These are phyloP conservation scores for Dendrocalamus latiflorus DNA, from an alignment of 202 grass and related monocot species.

Conservation along the genomic window DNA sequence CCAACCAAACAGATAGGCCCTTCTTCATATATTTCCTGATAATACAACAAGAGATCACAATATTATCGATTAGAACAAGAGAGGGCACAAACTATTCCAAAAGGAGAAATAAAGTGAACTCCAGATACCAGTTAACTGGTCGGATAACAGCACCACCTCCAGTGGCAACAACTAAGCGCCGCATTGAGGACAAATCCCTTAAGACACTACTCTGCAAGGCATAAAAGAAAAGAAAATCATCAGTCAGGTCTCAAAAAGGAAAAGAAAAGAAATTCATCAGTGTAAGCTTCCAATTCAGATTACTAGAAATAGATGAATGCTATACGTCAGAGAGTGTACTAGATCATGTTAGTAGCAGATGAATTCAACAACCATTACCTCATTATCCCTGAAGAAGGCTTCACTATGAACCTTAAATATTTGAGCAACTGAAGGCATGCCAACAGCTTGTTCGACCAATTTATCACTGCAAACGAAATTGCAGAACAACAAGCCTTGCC, in stretches of 20 bases:
- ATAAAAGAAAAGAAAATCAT: slow-evolving; percentile 15
- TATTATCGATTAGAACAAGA: background rate
- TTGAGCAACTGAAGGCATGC: slow-evolving; percentile 86
- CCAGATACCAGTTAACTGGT: slow-evolving; percentile 82
- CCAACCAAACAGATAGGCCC: slow-evolving; percentile 86
- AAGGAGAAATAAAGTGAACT: background rate
- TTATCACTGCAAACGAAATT: slow-evolving; percentile 69
- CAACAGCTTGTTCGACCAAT: slow-evolving; percentile 91
- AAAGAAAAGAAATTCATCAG: slow-evolving; percentile 17
- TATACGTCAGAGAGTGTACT: background rate
- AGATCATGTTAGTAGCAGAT: background rate
- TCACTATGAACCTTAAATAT: slow-evolving; percentile 96
- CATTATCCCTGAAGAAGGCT: slow-evolving; percentile 91
- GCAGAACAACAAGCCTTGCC: slow-evolving; percentile 8
- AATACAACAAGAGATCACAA: slow-evolving; percentile 25
- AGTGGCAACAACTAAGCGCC: slow-evolving; percentile 86
- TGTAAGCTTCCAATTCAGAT: background rate
- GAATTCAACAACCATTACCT: slow-evolving; percentile 43
- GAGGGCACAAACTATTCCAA: background rate
- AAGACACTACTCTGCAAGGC: slow-evolving; percentile 79
- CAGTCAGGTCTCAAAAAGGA: background rate
- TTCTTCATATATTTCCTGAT: slow-evolving; percentile 94
- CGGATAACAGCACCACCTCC: slow-evolving; percentile 93
- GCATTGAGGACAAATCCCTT: slow-evolving; percentile 85
- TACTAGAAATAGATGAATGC: background rate